A percentile compares a stretch with the other conserved stretches of the same genome.
Evolutionary conservation across 345 rosid species (phyloP).

Genomic region (Brassica rapa): DNA sequence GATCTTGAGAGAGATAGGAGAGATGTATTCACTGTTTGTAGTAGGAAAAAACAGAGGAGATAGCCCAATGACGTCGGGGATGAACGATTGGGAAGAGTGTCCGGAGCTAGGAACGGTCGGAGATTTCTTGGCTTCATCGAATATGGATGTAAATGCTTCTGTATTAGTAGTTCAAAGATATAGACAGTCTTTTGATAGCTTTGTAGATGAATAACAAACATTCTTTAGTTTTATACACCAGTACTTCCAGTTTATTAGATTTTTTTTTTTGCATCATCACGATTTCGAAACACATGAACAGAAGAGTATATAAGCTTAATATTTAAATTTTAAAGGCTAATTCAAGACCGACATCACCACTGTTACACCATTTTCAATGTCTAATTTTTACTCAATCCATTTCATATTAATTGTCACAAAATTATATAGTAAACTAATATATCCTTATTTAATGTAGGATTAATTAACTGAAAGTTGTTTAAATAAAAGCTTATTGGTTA

Average conservation of each 20-base stretch:
- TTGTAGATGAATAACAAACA: constrained; percentile 33
- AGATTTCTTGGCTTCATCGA: constrained; percentile 65
- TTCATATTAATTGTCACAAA: no score
- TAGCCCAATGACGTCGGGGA: constrained; percentile 52
- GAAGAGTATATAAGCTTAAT: neutral
- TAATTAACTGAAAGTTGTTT: no score
- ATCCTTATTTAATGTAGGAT: no score
- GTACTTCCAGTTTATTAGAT: neutral
- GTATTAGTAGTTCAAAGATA: constrained; percentile 77
- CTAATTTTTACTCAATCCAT: no score
- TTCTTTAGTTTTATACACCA: constrained; percentile 4
- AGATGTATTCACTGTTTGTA: constrained; percentile 61
- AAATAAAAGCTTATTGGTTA: no score
- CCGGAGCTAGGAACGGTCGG: constrained; percentile 73
- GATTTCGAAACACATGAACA: neutral
- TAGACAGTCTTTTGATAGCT: constrained; percentile 41
- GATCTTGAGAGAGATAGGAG: constrained; percentile 51
- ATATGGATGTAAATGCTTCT: constrained; percentile 55
- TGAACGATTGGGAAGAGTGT: constrained; percentile 96
- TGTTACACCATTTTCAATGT: no score
- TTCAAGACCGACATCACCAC: no score
- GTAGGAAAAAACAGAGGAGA: constrained; percentile 62
- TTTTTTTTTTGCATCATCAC: neutral
- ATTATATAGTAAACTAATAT: no score
- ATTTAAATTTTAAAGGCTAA: no score